These are phyloP conservation scores for Chrysoporthe cubensis DNA, from an alignment of 2,329 filamentous ascomycete genomes.

Conservation along the genomic window DNA sequence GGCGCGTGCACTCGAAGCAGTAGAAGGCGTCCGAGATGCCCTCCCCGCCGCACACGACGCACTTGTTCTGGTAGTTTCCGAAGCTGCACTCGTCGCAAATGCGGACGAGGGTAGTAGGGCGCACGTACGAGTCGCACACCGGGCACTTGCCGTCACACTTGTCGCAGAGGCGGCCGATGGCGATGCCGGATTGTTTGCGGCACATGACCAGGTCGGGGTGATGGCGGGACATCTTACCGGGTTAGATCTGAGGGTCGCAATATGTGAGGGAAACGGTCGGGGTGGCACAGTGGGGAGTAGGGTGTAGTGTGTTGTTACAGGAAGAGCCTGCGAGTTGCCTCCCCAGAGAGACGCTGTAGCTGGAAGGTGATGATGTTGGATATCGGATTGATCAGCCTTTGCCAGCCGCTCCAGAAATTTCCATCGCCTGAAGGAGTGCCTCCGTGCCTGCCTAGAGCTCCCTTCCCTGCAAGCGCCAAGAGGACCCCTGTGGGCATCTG, in stretches of 20 bases:
- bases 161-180: constrained; percentile 97
- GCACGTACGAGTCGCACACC: constrained; percentile 98
- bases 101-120: constrained; percentile 92
- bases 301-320: not conserved
- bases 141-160: constrained; percentile 99
- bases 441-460: not conserved
- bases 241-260: not conserved
- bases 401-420: constrained; percentile 18
- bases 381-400: constrained; percentile 16
- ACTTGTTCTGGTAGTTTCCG: constrained; percentile 99
- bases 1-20: constrained; percentile 96
- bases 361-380: not conserved
- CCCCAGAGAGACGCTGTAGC: not conserved
- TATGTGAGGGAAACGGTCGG: not conserved
- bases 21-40: constrained; percentile 99
- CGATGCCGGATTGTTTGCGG: constrained; percentile 96
- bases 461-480: constrained; percentile 7
- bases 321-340: constrained; percentile 6
- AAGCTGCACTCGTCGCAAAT: constrained; percentile 99
- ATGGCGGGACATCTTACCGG: constrained; percentile 79
- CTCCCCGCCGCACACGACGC: constrained; percentile 96
- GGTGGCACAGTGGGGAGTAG: not conserved
- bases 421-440: not conserved
- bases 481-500: not conserved
- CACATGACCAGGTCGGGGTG: constrained; percentile 99